Base-by-base conservation (phyloP, 805 yeast genomes). In the Saccharomycopsis olivae region DNA sequence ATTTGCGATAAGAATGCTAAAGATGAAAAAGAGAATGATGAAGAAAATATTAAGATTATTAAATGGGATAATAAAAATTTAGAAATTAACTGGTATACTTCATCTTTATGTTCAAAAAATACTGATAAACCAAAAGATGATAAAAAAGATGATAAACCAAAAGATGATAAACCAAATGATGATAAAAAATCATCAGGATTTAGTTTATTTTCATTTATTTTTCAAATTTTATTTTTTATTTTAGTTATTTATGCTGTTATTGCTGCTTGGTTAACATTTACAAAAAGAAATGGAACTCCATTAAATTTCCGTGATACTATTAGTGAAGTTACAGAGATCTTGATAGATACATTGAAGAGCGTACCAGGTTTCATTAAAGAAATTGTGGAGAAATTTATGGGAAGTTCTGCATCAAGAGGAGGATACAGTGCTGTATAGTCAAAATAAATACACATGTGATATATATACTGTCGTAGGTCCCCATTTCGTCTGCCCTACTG, bases 361-460 rank as follows among this genome's bases (percentile, higher is more conserved):
- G 58, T 78, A 37, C 92, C 92, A 4, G 69, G 70, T 11, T 78
- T 88, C 46, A 49, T 72, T 33, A 68, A 64, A 47, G 95, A 88
- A 59, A 67, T 88, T 3, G 62, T 75, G 31, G 72, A 71, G 37
- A 85, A 72, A 51, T 57, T 88, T 25, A 66, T 78, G 39, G 79
- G 88, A 5, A 70, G 75, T 17, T 61, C 68, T 39, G 42, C 55
- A 19, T 62, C 71, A 34, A 65, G 66, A 51, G 94, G 94, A 20
- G 97, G 95, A 15, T 89, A 92, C 58, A 78, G 94, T 54, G 97
- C 96, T 27, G 94, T 92, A 9, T 88, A 65, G 61, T 29, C 8
- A 25, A 9, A 11, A n/a, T n/a, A n/a, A n/a, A n/a, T n/a, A n/a
- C n/a, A n/a, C n/a, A n/a, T n/a, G n/a, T n/a, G n/a, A n/a, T n/a